A percentile compares a stretch with the other conserved stretches of the same genome.
phyloP scores from a whole-genome alignment of 2,329 filamentous ascomycete species.

The Botrytis medusae region DNA sequence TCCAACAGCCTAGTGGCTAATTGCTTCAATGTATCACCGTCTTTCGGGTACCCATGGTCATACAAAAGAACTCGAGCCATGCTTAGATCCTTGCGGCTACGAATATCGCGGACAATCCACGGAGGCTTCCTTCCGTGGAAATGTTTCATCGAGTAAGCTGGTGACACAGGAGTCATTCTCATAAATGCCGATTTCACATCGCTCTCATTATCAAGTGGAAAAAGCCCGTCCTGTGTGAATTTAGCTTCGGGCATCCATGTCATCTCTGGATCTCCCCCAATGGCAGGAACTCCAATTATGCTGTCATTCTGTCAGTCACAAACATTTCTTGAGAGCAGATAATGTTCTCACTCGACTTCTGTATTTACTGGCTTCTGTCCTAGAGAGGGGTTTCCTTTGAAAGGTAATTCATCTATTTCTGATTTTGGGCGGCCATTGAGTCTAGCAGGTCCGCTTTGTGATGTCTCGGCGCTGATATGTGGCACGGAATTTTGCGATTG shows the following conservation, averaged over 20 bases:
- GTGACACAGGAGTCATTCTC: not conserved
- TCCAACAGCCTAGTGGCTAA: not conserved
- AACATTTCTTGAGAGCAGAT: not conserved
- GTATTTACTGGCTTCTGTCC: not conserved
- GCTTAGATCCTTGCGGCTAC: not conserved
- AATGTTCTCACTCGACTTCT: not conserved
- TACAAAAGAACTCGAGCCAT: slow-evolving; percentile 4
- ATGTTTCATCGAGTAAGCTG: not conserved
- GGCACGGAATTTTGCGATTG: not conserved
- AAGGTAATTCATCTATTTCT: not conserved
- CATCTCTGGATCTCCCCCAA: not conserved
- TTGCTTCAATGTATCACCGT: slow-evolving; percentile 4
- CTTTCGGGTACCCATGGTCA: not conserved
- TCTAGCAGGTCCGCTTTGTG: too few species aligned
- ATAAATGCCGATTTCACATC: not conserved
- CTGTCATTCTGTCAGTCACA: not conserved
- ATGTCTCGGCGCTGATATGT: not conserved
- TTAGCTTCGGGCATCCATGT: not conserved
- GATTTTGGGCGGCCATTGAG: not conserved
- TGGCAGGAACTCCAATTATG: not conserved
- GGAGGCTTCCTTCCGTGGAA: not conserved
- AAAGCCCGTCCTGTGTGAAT: not conserved
- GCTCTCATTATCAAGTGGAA: not conserved
- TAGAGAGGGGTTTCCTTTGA: not conserved
- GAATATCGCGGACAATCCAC: not conserved